Base-by-base conservation (phyloP, 2,329 filamentous ascomycete genomes). In the Hirsutella rhossiliensis region DNA sequence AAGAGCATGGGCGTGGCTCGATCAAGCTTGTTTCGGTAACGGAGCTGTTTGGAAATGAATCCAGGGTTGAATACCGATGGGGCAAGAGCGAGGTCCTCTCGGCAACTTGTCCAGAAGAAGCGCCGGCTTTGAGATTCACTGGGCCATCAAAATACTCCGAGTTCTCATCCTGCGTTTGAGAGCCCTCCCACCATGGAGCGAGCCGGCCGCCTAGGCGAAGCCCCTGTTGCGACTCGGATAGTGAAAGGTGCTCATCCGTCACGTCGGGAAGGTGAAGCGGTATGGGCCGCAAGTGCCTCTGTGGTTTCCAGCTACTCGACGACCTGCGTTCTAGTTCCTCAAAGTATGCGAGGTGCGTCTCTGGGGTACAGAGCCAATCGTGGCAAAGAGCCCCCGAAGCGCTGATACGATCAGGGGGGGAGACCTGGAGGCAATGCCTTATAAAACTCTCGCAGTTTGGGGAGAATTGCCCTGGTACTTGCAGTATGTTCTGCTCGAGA, bases 301-400 rank as follows among this genome's bases (percentile, higher is more conserved):
- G 48, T 3, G 48, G 46, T 4, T 50, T 46, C 56, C 59, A 63
- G 31, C 52, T 49, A 12, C 48, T 48, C 39, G 57, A 20, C 23
- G 58, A 56, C 23, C 46, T 56, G 4, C 31, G 45, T 17, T 66
- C 63, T 38, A 65, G 49, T 11, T 52, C 41, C 40, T 52, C 43
- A 43, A 65, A 65, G 28, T 64, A 56, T 11, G 53, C 43, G 19
- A 55, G 38, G 36, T 64, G 58, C 5, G 52, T 56, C 32, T 50
- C 45, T 1, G 61, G 61, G 2, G 50, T 58, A 23, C 57, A 58
- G 12, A 66, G 47, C 63, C 63, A 66, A 29, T 55, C 52, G 38
- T 65, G 62, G 12, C 41, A 45, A 43, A 52, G 50, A 3, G 61
- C 60, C 30, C 58, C 50, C 3, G 34, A 11, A 1, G 59, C 54